These are phyloP conservation scores for Rossbeevera mucosa DNA, from an alignment of 768 basidiomycete species.

Conservation along the genomic window DNA sequence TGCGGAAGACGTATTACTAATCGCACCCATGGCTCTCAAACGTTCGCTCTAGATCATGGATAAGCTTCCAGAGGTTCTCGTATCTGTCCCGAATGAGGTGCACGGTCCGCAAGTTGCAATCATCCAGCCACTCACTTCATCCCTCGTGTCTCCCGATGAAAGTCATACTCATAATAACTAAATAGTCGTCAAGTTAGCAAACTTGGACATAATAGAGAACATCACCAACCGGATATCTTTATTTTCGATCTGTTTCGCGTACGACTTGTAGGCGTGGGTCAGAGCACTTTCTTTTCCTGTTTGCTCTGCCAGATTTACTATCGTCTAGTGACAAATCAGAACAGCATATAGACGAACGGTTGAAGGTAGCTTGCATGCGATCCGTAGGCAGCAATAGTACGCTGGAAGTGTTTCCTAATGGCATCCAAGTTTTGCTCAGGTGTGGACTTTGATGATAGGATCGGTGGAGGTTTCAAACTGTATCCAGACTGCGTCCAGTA, in stretches of 20 bases:
- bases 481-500: constrained; percentile 91
- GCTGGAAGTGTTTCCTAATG: constrained; percentile 69
- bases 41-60: constrained; percentile 60
- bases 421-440: constrained; percentile 66
- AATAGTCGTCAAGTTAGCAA: neutral
- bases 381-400: constrained; percentile 65
- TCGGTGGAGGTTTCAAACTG: constrained; percentile 82
- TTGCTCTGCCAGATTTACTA: constrained; percentile 89
- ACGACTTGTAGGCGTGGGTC: constrained; percentile 72
- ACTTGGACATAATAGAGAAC: neutral
- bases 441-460: constrained; percentile 69
- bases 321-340: constrained; percentile 43
- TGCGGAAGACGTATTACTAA: neutral
- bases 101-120: neutral
- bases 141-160: constrained; percentile 88
- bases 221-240: constrained; percentile 53
- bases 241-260: constrained; percentile 51
- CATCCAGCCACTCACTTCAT: constrained; percentile 68
- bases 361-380: constrained; percentile 52
- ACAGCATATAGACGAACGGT: neutral
- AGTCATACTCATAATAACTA: constrained; percentile 85
- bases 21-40: constrained; percentile 79
- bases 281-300: constrained; percentile 82
- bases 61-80: constrained; percentile 83
- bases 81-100: constrained; percentile 46